Base-by-base conservation (phyloP, 2,329 filamentous ascomycete species). In the Byssothecium circinans region DNA sequence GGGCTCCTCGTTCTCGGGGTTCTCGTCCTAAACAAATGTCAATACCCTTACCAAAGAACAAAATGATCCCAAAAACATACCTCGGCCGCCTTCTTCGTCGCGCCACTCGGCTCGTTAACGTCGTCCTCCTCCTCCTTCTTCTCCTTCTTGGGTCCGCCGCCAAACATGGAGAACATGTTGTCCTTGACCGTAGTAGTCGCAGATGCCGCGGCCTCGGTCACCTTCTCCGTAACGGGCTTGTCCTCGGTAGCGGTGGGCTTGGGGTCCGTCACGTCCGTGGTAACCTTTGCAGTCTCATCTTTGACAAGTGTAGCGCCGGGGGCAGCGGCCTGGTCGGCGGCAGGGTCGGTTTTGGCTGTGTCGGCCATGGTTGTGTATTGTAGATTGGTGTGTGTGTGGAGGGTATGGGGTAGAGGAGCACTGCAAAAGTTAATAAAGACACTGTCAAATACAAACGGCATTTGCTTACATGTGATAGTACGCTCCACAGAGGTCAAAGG, bases 101-200 rank as follows among this genome's bases (percentile, higher is more conserved):
- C 91, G 65, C 91, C 91, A 58, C 89, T 95, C 71, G 85, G 89
- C 72, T 96, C 91, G 59, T 91, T 91, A 58, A 90, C 48, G 29
- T 71, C 66, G 61, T 88, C 90, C 68, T 89, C 88, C 25, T 88
- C 76, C 50, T 89, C 87, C 54, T 85, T 84, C 81, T 94, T 95
- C 82, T 90, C 91, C 78, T 96, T 97, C 84, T 95, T 95, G 52
- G 89, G 89, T 54, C 94, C 94, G 56, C 94, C 94, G 63, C 94
- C 94, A 70, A 99, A 99, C 94, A 99, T 97, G 74, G 89, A 92
- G 80, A 97, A 97, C 57, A 97, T 89, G 57, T 78, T 78, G 62
- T 78, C 75, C 67, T 77, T 78, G 17, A 75, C 75, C 30, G 74
- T 68, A 15, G 69, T 52, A 2, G 68, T 59, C 19, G 69, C 65